Evolutionary conservation across 176 grass and related monocot species (phyloP), one percentile per base, ranked within the genome.

Genomic region (Aechmea fasciata): DNA sequence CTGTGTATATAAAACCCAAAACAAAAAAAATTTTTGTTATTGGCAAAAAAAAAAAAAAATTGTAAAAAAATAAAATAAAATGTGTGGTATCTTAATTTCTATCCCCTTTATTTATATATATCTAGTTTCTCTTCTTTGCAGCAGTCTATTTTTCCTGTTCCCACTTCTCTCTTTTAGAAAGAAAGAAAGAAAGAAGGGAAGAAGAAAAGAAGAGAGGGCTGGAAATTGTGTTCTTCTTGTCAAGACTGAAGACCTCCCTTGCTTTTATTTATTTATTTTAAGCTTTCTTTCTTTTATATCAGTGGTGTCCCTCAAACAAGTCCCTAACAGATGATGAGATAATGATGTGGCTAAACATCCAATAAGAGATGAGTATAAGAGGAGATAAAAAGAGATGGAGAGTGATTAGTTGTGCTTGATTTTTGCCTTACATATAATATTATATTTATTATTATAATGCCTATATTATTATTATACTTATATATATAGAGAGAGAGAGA

Each of bases 311-410:
- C 52, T 15, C 55, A 2, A 17, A 59, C 61, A 0, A 8, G 75
- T 52, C 4, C 25, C 66, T 67, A 25, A 20, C 69, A 51, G 65
- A 80, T 79, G 77, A 84, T 88, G 81, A 52, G 75, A 83, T 51
- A 78, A 88, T 84, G 85, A 84, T 81, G 33, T 73, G 15, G 54
- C 73, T 22, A 49, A 59, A 77, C 64, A 26, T 19, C 23, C 78
- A 66, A 65, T 50, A 59, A 12, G 68, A 64, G 23, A 29, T 29
- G 61, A 29, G 20, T 13, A 28, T 3, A 11, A 48, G 55, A 11
- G 55, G 55, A 28, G 11, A 51, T 33, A 23, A 28, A 50, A 19
- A 22, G 13, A 61, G 12, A 29, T 55, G 33, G 47, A 20, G 55
- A 18, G 47, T 23, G 13, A 59, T 13, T 3, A 47, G 14, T 13